phyloP scores from a whole-genome alignment of 805 yeast species.

The Naumovozyma castellii region DNA sequence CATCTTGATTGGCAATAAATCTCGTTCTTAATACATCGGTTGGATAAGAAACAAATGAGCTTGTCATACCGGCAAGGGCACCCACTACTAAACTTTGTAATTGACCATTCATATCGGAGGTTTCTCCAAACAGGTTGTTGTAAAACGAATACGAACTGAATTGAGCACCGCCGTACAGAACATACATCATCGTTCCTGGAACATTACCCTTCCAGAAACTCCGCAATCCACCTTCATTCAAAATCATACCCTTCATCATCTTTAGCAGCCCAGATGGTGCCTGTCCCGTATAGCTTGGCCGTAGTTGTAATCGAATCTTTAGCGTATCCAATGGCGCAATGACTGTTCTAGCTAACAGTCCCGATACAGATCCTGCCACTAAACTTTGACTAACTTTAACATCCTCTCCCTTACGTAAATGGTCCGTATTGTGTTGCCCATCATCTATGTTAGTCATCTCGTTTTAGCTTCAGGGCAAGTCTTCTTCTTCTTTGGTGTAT shows the following conservation, averaged over 20 bases:
- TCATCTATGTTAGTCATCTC: neutral
- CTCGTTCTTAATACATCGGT: constrained; percentile 84
- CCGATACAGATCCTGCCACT: constrained; percentile 65
- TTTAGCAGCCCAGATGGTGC: neutral
- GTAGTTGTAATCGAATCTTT: constrained; percentile 26
- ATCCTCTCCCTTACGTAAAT: constrained; percentile 41
- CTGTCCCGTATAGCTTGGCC: constrained; percentile 5
- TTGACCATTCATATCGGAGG: constrained; percentile 15
- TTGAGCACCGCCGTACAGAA: constrained; percentile 77
- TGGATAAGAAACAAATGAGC: constrained; percentile 75
- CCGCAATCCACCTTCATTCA: constrained; percentile 53
- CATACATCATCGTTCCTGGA: constrained; percentile 82
- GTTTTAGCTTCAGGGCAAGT: neutral
- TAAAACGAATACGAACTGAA: constrained; percentile 60
- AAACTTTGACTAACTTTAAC: constrained; percentile 46
- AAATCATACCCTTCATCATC: constrained; percentile 35
- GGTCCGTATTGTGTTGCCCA: constrained; percentile 26
- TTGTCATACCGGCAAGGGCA: constrained; percentile 61
- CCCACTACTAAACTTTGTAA: constrained; percentile 50
- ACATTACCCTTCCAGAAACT: constrained; percentile 96
- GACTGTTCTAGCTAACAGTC: constrained; percentile 42
- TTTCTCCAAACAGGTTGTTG: constrained; percentile 32
- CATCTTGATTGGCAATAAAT: constrained; percentile 54
- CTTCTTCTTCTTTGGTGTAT: too few relatives aligned
- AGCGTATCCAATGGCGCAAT: constrained; percentile 31